phyloP scores from a whole-genome alignment of 352 stramenopile genomes.

The Phytophthora sp. region DNA sequence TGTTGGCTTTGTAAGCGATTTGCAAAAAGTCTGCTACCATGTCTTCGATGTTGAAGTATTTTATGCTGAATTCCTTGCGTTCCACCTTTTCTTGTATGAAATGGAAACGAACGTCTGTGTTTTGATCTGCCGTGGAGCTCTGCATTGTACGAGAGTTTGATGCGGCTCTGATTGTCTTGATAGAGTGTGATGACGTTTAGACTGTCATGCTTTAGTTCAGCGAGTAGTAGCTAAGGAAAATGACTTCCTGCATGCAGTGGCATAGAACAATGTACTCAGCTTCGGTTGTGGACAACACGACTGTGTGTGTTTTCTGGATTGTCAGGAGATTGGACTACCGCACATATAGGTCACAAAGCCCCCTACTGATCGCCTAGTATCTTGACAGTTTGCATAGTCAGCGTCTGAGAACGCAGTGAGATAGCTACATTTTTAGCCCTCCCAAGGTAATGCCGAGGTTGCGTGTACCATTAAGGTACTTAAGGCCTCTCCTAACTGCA shows the following conservation, averaged over 20 bases:
- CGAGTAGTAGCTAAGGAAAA: too few relatives aligned
- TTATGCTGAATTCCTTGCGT: too few relatives aligned
- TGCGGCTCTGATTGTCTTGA: conserved; percentile 47
- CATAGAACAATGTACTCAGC: too few relatives aligned
- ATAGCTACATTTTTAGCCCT: conserved; percentile 11
- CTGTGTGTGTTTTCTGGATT: conserved; percentile 31
- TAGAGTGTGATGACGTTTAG: conserved; percentile 10
- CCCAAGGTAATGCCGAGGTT: conserved; percentile 24
- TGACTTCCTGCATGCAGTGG: too few relatives aligned
- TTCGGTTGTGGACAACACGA: conserved; percentile 27
- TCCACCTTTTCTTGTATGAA: too few relatives aligned
- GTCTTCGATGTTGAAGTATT: too few relatives aligned
- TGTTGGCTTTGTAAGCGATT: too few relatives aligned
- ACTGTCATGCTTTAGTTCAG: too few relatives aligned
- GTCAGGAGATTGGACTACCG: conserved; percentile 28
- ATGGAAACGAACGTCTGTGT: conserved; percentile 22
- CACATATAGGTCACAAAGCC: conserved; percentile 23
- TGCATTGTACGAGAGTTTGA: conserved; percentile 40
- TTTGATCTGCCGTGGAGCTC: conserved; percentile 41
- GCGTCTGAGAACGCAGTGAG: conserved; percentile 14
- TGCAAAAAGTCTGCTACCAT: too few relatives aligned
- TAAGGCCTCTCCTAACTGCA: conserved; percentile 2
- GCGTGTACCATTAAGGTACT: conserved; percentile 11
- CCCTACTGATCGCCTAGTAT: too few relatives aligned
- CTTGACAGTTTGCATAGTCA: conserved; percentile 33